phyloP scores from a whole-genome alignment of 2,329 filamentous ascomycete genomes.

The Trichoderma sp. region DNA sequence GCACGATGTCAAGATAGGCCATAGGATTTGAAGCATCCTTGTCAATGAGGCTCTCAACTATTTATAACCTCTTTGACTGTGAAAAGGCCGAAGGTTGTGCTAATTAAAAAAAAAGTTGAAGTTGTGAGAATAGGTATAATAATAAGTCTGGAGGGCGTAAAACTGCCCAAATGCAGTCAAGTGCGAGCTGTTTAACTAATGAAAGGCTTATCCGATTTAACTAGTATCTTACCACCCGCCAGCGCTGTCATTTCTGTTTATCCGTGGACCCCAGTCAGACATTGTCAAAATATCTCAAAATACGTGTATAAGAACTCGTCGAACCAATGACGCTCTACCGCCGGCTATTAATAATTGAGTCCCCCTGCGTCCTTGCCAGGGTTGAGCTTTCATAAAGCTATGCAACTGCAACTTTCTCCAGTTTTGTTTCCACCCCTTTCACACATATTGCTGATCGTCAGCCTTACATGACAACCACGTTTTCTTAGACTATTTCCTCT shows the following conservation, averaged over 20 bases:
- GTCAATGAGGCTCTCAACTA: background rate
- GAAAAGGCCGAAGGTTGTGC: background rate
- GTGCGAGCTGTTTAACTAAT: background rate
- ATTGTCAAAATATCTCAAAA: conserved; percentile 1
- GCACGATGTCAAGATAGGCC: background rate
- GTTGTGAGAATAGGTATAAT: background rate
- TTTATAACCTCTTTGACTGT: background rate
- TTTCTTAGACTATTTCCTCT: background rate
- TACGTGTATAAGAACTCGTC: background rate
- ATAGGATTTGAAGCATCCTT: background rate
- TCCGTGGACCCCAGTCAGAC: background rate
- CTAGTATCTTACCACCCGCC: conserved; percentile 12
- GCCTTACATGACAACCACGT: background rate
- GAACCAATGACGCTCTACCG: background rate
- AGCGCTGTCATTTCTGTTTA: background rate
- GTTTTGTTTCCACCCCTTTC: background rate
- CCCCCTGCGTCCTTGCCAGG: background rate
- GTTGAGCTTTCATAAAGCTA: background rate
- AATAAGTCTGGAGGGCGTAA: background rate
- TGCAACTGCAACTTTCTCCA: background rate
- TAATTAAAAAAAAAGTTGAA: background rate
- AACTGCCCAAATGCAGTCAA: background rate
- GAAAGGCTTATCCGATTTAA: background rate
- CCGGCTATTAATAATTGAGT: background rate
- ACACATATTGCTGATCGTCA: background rate